A percentile compares a stretch with the other conserved stretches of the same genome.
phyloP scores from a whole-genome alignment of 1,284 basidiomycete genomes.

The Papiliotrema flavescens region DNA sequence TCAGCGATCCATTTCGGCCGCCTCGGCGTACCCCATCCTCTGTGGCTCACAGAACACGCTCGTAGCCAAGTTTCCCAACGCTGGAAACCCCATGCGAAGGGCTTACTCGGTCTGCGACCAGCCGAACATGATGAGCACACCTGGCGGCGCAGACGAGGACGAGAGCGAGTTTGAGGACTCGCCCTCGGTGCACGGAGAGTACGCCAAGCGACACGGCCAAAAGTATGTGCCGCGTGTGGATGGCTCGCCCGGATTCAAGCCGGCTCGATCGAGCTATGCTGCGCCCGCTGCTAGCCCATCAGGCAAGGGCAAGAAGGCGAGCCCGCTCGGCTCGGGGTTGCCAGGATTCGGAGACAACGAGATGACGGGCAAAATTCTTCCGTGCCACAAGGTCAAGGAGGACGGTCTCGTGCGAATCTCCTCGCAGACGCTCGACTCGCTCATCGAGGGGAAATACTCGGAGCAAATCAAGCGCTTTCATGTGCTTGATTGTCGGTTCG shows the following conservation, averaged over 20 bases:
- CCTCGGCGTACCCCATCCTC: constrained; percentile 42
- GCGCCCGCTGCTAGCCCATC: constrained; percentile 14
- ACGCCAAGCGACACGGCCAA: constrained; percentile 27
- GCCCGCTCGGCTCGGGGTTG: constrained; percentile 51
- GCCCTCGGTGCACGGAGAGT: constrained; percentile 33
- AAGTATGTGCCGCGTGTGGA: constrained; percentile 28
- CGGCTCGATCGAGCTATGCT: constrained; percentile 18
- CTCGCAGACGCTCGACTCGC: constrained; percentile 69
- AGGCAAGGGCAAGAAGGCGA: constrained; percentile 21
- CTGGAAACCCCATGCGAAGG: constrained; percentile 40
- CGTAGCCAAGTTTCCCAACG: constrained; percentile 23
- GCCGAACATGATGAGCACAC: constrained; percentile 11
- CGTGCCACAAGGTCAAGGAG: constrained; percentile 87
- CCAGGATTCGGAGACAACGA: constrained; percentile 90
- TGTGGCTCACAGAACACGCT: constrained; percentile 22
- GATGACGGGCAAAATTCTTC: constrained; percentile 84
- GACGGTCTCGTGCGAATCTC: constrained; percentile 93
- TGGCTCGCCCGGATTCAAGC: constrained; percentile 38
- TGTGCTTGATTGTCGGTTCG: constrained; percentile 95
- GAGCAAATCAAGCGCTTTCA: constrained; percentile 64
- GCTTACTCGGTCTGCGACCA: constrained; percentile 47
- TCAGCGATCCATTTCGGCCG: constrained; percentile 21
- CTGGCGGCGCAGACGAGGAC: constrained; percentile 31
- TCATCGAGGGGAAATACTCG: constrained; percentile 70
- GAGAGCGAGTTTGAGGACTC: constrained; percentile 40